phyloP scores from a whole-genome alignment of 306 rosid genomes.

The Pachyrhizus erosus region DNA sequence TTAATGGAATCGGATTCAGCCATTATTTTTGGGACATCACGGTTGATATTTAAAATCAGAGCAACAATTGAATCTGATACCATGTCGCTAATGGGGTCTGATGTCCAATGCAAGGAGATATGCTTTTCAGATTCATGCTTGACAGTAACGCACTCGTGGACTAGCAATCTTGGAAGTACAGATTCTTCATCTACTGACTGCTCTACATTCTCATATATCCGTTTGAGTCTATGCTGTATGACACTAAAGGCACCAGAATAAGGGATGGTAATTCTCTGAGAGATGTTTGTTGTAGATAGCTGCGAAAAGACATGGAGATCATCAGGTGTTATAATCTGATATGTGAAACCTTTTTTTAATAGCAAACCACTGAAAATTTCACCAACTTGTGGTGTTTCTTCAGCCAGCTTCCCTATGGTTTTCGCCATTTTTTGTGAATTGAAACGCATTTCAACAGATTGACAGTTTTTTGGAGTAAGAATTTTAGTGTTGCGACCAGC shows the following conservation, averaged over 20 bases:
- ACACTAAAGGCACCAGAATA: conserved; percentile 54
- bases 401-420: conserved; percentile 90
- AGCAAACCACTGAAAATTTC: conserved; percentile 81
- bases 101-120: conserved; percentile 84
- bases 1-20: conserved; percentile 67
- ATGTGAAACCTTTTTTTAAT: conserved; percentile 89
- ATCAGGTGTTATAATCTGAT: conserved; percentile 94
- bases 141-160: conserved; percentile 78
- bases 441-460: conserved; percentile 89
- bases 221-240: conserved; percentile 64
- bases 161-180: conserved; percentile 62
- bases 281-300: conserved; percentile 74
- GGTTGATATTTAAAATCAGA: conserved; percentile 71
- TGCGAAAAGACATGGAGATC: conserved; percentile 95
- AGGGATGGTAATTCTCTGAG: conserved; percentile 90
- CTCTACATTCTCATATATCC: conserved; percentile 80
- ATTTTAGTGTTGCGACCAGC: conserved; percentile 83
- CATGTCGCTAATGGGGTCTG: conserved; percentile 92
- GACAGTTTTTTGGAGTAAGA: conserved; percentile 92
- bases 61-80: conserved; percentile 90
- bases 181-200: conserved; percentile 84
- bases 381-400: conserved; percentile 71
- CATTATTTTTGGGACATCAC: conserved; percentile 73
- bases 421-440: conserved; percentile 96
- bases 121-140: conserved; percentile 89